Percentiles rank a stretch among this genome's conserved stretches.
Evolutionary conservation across 768 basidiomycete species (phyloP).

Genomic region (Suillus cothurnatus): DNA sequence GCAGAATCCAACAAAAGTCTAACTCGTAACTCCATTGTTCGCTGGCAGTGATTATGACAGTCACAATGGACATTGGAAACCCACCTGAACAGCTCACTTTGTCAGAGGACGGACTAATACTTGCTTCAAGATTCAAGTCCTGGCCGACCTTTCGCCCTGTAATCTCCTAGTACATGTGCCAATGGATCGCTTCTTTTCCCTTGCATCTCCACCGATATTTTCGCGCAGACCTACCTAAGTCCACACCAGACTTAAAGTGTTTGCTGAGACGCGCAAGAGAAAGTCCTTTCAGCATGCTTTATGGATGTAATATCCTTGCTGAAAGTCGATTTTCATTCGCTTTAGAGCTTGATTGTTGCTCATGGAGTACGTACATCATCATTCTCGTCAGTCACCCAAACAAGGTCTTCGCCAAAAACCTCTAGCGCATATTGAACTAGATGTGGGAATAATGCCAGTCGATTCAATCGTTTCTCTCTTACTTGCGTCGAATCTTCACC

Average conservation of each 20-base stretch:
- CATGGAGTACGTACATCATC: not conserved
- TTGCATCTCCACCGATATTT: not conserved
- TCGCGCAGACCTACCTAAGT: not conserved
- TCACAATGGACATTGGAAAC: not conserved
- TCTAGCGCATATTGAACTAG: not conserved
- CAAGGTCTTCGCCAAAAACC: not conserved
- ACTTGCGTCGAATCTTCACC: not conserved
- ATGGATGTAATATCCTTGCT: not conserved
- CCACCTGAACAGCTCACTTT: not conserved
- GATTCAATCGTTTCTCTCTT: not conserved
- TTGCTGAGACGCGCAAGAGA: not conserved
- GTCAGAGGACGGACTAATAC: not conserved
- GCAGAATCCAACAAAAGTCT: not conserved
- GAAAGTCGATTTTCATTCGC: not conserved
- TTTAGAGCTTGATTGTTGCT: not conserved
- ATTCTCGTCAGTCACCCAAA: not conserved
- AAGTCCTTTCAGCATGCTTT: no score
- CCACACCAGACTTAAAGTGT: not conserved
- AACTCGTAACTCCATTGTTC: not conserved
- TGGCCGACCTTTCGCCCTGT: not conserved
- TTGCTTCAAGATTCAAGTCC: no score
- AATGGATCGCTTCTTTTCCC: not conserved
- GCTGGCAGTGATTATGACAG: no score
- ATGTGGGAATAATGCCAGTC: not conserved
- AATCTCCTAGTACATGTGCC: not conserved